These are phyloP conservation scores for Paratinospora sagittata DNA, from an alignment of 164 flowering plant species.

Conservation along the genomic window DNA sequence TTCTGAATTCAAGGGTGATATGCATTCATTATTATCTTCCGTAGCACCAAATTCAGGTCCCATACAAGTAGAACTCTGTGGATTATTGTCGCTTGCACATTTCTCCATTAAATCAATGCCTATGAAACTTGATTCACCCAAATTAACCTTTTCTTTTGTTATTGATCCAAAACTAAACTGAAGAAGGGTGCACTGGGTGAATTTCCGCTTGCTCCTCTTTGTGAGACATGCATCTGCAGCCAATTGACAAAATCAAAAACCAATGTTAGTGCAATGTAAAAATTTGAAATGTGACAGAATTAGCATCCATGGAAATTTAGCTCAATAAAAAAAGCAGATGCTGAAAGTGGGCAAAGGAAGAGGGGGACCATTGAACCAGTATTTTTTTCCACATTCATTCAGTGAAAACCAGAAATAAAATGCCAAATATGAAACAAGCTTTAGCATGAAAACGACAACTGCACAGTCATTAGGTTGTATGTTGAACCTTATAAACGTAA, in stretches of 20 bases:
- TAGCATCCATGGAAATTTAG: no score
- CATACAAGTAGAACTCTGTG: background rate
- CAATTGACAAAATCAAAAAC: constrained; percentile 14
- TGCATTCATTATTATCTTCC: constrained; percentile 19
- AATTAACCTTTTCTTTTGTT: constrained; percentile 23
- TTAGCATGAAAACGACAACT: no score
- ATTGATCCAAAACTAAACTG: constrained; percentile 48
- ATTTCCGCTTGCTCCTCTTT: constrained; percentile 64
- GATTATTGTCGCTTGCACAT: constrained; percentile 6
- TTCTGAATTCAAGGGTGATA: constrained; percentile 1
- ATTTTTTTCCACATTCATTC: no score
- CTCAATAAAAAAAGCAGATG: no score
- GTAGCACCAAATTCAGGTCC: constrained; percentile 3
- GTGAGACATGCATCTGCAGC: constrained; percentile 67
- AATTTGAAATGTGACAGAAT: no score
- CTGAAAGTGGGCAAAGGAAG: no score
- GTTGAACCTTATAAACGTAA: no score
- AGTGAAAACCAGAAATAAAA: no score
- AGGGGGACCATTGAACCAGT: no score
- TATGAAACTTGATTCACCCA: constrained; percentile 17
- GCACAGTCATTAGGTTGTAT: no score
- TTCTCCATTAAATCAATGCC: constrained; percentile 2
- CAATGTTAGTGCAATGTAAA: background rate
- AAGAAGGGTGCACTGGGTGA: constrained; percentile 74
- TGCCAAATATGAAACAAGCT: no score